A percentile compares a stretch with the other conserved stretches of the same genome.
phyloP scores from a whole-genome alignment of 2,329 filamentous ascomycete species.

The Paraconiothyrium sp. region DNA sequence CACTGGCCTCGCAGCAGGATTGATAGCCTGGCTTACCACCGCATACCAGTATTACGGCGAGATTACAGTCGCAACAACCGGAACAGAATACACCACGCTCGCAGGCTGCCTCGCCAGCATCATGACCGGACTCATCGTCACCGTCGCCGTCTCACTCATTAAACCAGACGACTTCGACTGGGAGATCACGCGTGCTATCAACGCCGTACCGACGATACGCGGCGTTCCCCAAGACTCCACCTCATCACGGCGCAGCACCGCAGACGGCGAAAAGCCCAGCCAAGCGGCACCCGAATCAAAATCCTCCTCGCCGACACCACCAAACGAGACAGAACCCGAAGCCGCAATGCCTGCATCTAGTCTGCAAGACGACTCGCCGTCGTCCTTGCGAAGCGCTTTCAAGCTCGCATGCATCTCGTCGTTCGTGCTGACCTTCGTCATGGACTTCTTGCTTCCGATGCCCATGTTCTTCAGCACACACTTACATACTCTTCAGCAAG shows the following conservation, averaged over 20 bases:
- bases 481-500: slow-evolving; percentile 52
- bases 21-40: slow-evolving; percentile 50
- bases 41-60: slow-evolving; percentile 50
- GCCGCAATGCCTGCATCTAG: slow-evolving; percentile 22
- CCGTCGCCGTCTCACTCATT: slow-evolving; percentile 46
- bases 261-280: slow-evolving; percentile 23
- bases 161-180: slow-evolving; percentile 52
- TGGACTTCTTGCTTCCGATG: slow-evolving; percentile 54
- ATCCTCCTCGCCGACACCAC: slow-evolving; percentile 13
- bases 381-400: slow-evolving; percentile 43
- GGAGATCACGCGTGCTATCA: slow-evolving; percentile 52
- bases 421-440: slow-evolving; percentile 50
- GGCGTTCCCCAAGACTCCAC: slow-evolving; percentile 20
- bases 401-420: slow-evolving; percentile 50
- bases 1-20: slow-evolving; percentile 43
- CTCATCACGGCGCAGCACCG: slow-evolving; percentile 18
- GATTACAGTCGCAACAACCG: slow-evolving; percentile 52
- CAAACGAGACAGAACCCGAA: slow-evolving; percentile 26
- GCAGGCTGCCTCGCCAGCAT: slow-evolving; percentile 51
- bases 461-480: slow-evolving; percentile 55
- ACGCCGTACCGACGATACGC: slow-evolving; percentile 32
- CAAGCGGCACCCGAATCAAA: slow-evolving; percentile 9
- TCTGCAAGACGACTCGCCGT: slow-evolving; percentile 42
- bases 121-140: slow-evolving; percentile 46
- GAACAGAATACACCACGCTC: slow-evolving; percentile 50